Percentiles rank a stretch among this genome's conserved stretches.
Evolutionary conservation across 768 basidiomycete species (phyloP).

Genomic region (Russula griseocarnosa): DNA sequence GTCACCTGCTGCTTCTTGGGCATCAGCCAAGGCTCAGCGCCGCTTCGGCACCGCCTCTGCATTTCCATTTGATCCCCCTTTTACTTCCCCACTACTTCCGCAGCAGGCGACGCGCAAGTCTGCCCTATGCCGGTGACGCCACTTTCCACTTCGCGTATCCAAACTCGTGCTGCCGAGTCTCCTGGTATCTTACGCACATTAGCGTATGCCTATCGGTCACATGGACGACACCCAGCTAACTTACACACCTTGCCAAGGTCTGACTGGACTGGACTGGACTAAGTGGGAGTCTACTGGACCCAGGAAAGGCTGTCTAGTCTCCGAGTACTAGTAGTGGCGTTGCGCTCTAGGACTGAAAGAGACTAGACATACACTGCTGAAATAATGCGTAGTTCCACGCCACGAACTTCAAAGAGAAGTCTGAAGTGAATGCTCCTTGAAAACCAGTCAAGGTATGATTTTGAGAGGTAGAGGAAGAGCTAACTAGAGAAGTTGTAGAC

Average conservation of each 20-base stretch:
- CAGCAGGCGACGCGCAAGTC: background rate
- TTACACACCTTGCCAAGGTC: background rate
- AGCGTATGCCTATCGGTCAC: slow-evolving; percentile 34
- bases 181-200: slow-evolving; percentile 15
- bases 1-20: background rate
- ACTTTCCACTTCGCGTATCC: background rate
- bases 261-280: background rate
- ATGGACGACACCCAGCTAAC: slow-evolving; percentile 31
- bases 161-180: background rate
- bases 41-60: background rate
- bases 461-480: background rate
- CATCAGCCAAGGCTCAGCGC: background rate
- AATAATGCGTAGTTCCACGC: background rate
- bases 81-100: background rate
- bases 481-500: background rate
- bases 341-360: background rate
- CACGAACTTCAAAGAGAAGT: background rate
- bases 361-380: background rate
- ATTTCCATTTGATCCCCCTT: slow-evolving; percentile 11
- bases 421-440: background rate
- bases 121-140: background rate
- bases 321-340: background rate
- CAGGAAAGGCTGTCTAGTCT: background rate
- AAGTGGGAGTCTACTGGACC: background rate
- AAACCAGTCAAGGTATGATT: background rate